These are phyloP conservation scores for Heliocybe sulcata DNA, from an alignment of 1,284 basidiomycete species.

Conservation along the genomic window DNA sequence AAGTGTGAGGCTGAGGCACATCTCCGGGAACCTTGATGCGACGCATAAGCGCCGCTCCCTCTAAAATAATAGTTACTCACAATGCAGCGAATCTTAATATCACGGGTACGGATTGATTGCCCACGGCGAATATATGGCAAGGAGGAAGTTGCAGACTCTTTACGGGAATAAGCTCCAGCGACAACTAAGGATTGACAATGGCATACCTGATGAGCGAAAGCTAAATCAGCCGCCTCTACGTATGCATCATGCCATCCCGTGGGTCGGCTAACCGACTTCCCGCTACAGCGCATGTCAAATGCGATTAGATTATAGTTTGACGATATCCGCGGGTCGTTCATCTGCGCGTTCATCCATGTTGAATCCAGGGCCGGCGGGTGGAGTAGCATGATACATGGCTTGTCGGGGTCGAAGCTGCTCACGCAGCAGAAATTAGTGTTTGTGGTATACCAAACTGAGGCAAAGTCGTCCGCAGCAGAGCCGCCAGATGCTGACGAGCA, in stretches of 20 bases:
- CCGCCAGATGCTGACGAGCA: constrained; percentile 23
- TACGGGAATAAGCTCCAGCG: constrained; percentile 2
- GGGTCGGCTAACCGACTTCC: constrained; percentile 47
- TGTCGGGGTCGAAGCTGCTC: constrained; percentile 54
- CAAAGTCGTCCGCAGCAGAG: constrained; percentile 44
- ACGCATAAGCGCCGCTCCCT: background rate
- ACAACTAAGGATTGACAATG: too few species aligned
- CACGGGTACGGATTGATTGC: constrained; percentile 41
- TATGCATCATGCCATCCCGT: constrained; percentile 58
- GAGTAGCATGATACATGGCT: constrained; percentile 57
- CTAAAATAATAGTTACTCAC: constrained; percentile 27
- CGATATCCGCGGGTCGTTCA: constrained; percentile 56
- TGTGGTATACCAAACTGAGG: constrained; percentile 64
- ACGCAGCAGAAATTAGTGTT: constrained; percentile 51
- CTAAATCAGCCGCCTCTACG: constrained; percentile 71
- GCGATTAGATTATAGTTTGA: constrained; percentile 59
- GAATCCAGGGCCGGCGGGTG: constrained; percentile 64
- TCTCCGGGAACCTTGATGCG: constrained; percentile 55
- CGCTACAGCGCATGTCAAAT: constrained; percentile 64
- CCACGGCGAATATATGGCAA: constrained; percentile 61
- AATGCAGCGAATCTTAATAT: constrained; percentile 56
- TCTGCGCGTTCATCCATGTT: constrained; percentile 58
- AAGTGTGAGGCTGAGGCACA: constrained; percentile 58
- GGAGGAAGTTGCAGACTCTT: constrained; percentile 59
- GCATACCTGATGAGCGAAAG: constrained; percentile 53